These are phyloP conservation scores for Calendula officinalis DNA, from an alignment of 129 eudicot genomes.

Conservation along the genomic window DNA sequence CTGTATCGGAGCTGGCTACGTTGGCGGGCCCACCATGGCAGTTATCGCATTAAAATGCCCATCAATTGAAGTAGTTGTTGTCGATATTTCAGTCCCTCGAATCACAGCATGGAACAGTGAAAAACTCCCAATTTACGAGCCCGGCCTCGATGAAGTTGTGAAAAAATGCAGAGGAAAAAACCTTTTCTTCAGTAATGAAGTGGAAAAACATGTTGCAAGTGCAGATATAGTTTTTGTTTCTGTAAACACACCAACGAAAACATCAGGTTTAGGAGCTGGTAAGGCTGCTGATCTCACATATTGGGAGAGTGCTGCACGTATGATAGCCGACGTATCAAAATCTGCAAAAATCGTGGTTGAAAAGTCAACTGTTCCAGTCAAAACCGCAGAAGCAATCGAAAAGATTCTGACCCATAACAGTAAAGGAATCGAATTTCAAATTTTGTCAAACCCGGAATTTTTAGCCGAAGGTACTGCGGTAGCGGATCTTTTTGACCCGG, in stretches of 20 bases:
- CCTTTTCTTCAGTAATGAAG: conserved; percentile 12
- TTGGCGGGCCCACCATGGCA: conserved; percentile 58
- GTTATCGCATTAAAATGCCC: conserved; percentile 18
- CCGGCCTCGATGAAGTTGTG: neutral
- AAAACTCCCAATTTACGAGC: conserved; percentile 12
- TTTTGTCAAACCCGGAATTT: conserved; percentile 61
- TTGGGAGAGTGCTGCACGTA: conserved; percentile 20
- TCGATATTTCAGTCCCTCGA: conserved; percentile 8
- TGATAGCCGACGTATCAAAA: conserved; percentile 15
- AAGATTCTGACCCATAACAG: too few relatives aligned
- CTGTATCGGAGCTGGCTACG: conserved; percentile 71
- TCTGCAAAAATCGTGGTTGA: conserved; percentile 11
- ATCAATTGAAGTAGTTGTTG: conserved; percentile 8
- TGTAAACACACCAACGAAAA: conserved; percentile 15
- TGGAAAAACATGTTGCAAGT: conserved; percentile 11
- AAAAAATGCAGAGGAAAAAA: conserved; percentile 17
- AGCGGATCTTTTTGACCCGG: conserved; percentile 50
- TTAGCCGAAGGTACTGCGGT: conserved; percentile 71
- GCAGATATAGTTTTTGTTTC: conserved; percentile 21
- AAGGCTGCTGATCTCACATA: neutral
- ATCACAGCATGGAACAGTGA: conserved; percentile 19
- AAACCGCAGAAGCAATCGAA: too few relatives aligned
- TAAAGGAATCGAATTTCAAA: conserved; percentile 39
- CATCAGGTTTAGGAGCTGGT: conserved; percentile 18
- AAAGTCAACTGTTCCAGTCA: too few relatives aligned